These are phyloP conservation scores for Tetrahymena thermophila DNA, from an alignment of 73 alveolate genomes.

Conservation along the genomic window DNA sequence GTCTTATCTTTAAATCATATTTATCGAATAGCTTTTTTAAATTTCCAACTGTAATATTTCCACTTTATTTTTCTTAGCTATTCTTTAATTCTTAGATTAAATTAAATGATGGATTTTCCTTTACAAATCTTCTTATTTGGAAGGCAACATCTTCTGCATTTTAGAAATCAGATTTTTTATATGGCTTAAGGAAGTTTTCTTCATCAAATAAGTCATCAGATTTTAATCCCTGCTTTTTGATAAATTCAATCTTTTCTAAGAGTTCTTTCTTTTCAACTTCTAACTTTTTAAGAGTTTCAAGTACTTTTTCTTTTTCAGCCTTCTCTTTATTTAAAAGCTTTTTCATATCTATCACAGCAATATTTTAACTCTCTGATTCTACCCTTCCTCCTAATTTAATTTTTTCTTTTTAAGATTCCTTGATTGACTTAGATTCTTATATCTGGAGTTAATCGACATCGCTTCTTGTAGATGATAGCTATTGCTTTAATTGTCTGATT, in stretches of 20 bases:
- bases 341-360: not conserved
- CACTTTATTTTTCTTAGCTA: not conserved
- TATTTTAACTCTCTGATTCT: not conserved
- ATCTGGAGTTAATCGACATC: not conserved
- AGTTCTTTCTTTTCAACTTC: not conserved
- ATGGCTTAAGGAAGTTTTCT: not conserved
- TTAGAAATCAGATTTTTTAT: not conserved
- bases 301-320: not conserved
- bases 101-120: not conserved
- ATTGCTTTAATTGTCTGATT: not conserved
- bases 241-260: not conserved
- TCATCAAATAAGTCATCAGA: not conserved
- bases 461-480: not conserved
- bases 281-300: not conserved
- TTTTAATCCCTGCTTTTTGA: not conserved
- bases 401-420: not conserved
- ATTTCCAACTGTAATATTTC: not conserved
- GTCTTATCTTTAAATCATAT: not conserved
- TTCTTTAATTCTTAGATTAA: not conserved
- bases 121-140: not conserved
- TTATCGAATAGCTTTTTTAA: not conserved
- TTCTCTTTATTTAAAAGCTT: not conserved
- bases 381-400: not conserved
- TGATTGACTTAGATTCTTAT: not conserved
- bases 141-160: not conserved